Conservation (phyloP, 2,329 filamentous ascomycete species). For the Allantophomopsis lycopodina region DNA sequence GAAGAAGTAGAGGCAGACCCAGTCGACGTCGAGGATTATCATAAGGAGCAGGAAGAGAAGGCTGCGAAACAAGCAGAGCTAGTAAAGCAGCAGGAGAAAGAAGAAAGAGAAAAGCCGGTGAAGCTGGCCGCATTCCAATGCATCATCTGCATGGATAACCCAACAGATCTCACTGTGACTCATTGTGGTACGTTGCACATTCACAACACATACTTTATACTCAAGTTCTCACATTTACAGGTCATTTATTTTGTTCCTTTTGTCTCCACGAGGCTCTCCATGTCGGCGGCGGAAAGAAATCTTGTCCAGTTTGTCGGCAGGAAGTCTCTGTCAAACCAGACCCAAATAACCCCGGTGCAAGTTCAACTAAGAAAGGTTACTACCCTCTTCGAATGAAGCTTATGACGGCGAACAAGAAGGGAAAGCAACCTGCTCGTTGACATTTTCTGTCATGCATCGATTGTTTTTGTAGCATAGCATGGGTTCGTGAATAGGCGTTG, state of each 20-base stretch:
- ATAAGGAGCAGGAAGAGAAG: constrained; percentile 11
- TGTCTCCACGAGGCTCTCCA: constrained; percentile 47
- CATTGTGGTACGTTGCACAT: constrained; percentile 42
- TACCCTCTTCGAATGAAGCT: constrained; percentile 50
- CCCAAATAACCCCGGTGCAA: too few relatives aligned
- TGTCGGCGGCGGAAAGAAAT: constrained; percentile 37
- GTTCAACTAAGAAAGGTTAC: constrained; percentile 19
- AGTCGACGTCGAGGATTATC: constrained; percentile 9
- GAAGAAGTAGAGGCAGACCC: constrained; percentile 14
- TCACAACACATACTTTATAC: constrained; percentile 1
- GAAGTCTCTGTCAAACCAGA: constrained; percentile 23
- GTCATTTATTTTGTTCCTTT: constrained; percentile 49
- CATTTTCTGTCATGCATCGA: not conserved
- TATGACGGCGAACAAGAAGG: constrained; percentile 39
- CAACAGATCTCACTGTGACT: constrained; percentile 43
- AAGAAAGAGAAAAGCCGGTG: constrained; percentile 31
- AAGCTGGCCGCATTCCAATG: constrained; percentile 45
- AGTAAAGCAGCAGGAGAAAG: constrained; percentile 24
- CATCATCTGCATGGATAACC: constrained; percentile 54
- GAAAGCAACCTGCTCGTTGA: constrained; percentile 23
- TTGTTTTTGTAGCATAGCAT: too few relatives aligned
- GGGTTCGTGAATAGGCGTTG: too few relatives aligned
- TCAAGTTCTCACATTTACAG: constrained; percentile 21
- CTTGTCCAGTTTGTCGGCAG: constrained; percentile 50
- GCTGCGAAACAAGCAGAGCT: constrained; percentile 13